These are phyloP conservation scores for Hordeum vulgare DNA, from an alignment of 176 grass and related monocot species.

Conservation along the genomic window DNA sequence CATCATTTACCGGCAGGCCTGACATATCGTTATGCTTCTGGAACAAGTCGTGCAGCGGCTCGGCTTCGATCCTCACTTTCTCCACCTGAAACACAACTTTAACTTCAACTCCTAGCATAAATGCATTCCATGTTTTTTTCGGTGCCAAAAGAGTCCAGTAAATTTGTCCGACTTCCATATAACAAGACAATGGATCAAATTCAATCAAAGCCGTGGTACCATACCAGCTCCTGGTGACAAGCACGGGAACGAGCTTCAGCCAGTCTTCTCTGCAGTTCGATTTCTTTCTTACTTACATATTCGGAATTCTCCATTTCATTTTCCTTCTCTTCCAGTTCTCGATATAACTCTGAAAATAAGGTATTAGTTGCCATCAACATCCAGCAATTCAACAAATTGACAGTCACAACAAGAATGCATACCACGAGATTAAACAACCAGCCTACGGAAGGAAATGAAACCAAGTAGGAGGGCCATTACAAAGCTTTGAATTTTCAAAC, in stretches of 20 bases:
- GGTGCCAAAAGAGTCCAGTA: background rate
- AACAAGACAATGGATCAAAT: background rate
- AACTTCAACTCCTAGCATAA: background rate
- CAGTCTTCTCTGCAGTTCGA: slow-evolving; percentile 80
- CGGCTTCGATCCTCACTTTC: slow-evolving; percentile 46
- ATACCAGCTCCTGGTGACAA: slow-evolving; percentile 85
- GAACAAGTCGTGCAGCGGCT: slow-evolving; percentile 37
- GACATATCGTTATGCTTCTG: slow-evolving; percentile 27
- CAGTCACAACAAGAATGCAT: slow-evolving; percentile 6
- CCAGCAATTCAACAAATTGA: background rate
- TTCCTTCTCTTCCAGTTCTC: slow-evolving; percentile 66
- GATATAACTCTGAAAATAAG: slow-evolving; percentile 71
- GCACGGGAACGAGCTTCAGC: slow-evolving; percentile 51
- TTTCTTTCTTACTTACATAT: slow-evolving; percentile 88
- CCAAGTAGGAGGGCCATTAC: background rate
- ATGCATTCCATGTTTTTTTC: background rate
- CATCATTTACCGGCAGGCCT: slow-evolving; percentile 26
- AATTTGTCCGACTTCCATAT: background rate
- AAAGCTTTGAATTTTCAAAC: background rate
- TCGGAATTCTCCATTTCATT: slow-evolving; percentile 93
- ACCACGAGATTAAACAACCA: background rate
- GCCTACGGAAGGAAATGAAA: background rate
- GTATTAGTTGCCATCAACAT: slow-evolving; percentile 16
- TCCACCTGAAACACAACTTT: slow-evolving; percentile 48
- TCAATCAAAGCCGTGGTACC: slow-evolving; percentile 14